Base-by-base conservation (phyloP, 73 alveolate genomes). In the Effrenium voratum region DNA sequence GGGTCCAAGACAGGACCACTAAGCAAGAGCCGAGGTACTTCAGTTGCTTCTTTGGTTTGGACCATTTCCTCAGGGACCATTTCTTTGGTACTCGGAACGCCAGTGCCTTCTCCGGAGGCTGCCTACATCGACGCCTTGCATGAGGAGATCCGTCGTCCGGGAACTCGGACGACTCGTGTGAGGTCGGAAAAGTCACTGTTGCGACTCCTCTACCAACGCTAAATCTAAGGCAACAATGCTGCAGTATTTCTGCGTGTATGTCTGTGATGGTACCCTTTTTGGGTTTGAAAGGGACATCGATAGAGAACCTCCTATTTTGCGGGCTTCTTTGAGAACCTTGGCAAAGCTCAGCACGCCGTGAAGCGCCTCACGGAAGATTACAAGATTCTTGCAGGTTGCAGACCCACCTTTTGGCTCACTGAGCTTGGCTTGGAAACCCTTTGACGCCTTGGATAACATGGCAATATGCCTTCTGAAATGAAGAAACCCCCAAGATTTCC, bases 41-140 rank as follows among this genome's bases (percentile, higher is more conserved):
- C 0, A 28, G 68, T 72, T 5, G 52, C 1, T 57, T 57, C 72
- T 24, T 57, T 57, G 13, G 72, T 57, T 24, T 57, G 34, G 34
- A 24, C 72, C 28, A 24, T 57, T 24, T 24, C 28, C 28, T 57
- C 72, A 24, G 16, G 72, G 34, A 57, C 28, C 72, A 24, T 57
- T 57, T 24, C 28, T 24, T 57, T 32, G 16, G 72, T 32, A 3
- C 2, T 60, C 75, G 5, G 30, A 70, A 4, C 36, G 81, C 26
- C 36, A 15, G 47, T 3, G 24, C 47, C 36, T 70, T 34, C 30
- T 32, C n/a, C 24, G 36, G 47, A 92, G 91, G 98, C 87, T 6
- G 96, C 96, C 44, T 90, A 90, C 86, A 90, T 90, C 73, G 96
- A 90, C 30, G 82, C 96, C 44, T 32, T 90, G 96, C 96, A 90